Evolutionary conservation across 768 basidiomycete genomes (phyloP).

Genomic region (Lanmaoa rubissima): DNA sequence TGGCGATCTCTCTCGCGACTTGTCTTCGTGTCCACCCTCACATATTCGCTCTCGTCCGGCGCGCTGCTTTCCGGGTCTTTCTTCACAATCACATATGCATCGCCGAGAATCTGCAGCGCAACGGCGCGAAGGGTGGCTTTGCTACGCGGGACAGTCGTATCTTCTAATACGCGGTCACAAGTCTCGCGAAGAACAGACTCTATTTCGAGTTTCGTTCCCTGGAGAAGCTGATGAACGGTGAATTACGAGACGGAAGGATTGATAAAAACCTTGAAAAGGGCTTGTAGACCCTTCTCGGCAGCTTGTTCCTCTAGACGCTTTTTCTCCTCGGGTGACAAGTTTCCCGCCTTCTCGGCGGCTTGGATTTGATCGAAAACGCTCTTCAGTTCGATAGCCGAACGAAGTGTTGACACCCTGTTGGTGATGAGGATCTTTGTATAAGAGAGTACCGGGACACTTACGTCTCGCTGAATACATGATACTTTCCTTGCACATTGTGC

Average conservation of each 20-base stretch:
- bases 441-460: slow-evolving; percentile 37
- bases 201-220: slow-evolving; percentile 91
- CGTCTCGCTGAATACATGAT: slow-evolving; percentile 93
- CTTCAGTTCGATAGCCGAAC: slow-evolving; percentile 87
- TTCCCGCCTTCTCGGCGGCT: slow-evolving; percentile 84
- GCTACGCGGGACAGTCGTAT: slow-evolving; percentile 47
- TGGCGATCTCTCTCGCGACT: slow-evolving; percentile 49
- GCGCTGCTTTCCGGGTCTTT: slow-evolving; percentile 48
- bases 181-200: slow-evolving; percentile 88
- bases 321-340: slow-evolving; percentile 73
- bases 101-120: slow-evolving; percentile 81
- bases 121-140: slow-evolving; percentile 75
- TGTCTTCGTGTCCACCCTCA: slow-evolving; percentile 72
- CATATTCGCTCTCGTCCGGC: slow-evolving; percentile 74
- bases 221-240: background rate
- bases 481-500: slow-evolving; percentile 89
- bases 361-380: slow-evolving; percentile 89
- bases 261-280: slow-evolving; percentile 77
- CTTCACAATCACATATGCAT: slow-evolving; percentile 68
- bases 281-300: slow-evolving; percentile 88
- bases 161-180: slow-evolving; percentile 75
- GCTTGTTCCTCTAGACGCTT: slow-evolving; percentile 86
- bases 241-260: background rate
- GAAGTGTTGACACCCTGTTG: slow-evolving; percentile 74
- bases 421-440: background rate